Base-by-base conservation (phyloP, 75 land plant genomes). In the Cunninghamia lanceolata region DNA sequence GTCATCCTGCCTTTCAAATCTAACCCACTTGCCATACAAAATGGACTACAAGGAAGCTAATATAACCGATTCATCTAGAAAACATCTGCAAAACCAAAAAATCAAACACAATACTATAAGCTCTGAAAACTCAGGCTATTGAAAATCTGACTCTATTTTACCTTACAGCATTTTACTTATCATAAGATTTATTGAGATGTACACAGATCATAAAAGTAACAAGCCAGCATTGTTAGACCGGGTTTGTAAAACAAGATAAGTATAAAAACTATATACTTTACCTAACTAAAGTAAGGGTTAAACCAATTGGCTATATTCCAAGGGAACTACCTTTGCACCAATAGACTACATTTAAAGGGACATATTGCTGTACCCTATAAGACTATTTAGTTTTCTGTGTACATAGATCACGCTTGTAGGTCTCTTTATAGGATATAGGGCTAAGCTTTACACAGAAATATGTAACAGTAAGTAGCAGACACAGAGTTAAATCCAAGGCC, bases 1-100 rank as follows among this genome's bases (percentile, higher is more conserved):
- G 46, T n/a, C 46, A 80, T 80, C 82, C 50, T n/a, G 34, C 46
- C 47, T 4, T 80, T 80, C 82, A 80, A 28, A 80, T 25, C n/a
- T 80, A 80, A 80, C 52, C 46, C 46, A 45, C 82, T 80, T 80
- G 82, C 82, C 47, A 42, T 80, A 45, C 38, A n/a, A 45, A 80
- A 43, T 11, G 47, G 15, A n/a, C 32, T 45, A 39, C 14, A 13
- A 13, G 25, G 52, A 80, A 45, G 82, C 82, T 43, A 80, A 43
- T 28, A 30, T 7, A 19, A 13, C 34, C 47, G 14, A n/a, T 80
- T 80, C 82, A 80, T 80, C 14, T 80, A 45, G 34, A 42, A 45
- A 45, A 43, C 30, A 80, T 80, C 82, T 80, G 82, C 82, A 80
- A 80, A 80, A 80, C 47, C 13, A n/a, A 28, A 28, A 50, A 45